Conservation (phyloP, 2,329 filamentous ascomycete genomes). For the Albifimbria verrucaria region DNA sequence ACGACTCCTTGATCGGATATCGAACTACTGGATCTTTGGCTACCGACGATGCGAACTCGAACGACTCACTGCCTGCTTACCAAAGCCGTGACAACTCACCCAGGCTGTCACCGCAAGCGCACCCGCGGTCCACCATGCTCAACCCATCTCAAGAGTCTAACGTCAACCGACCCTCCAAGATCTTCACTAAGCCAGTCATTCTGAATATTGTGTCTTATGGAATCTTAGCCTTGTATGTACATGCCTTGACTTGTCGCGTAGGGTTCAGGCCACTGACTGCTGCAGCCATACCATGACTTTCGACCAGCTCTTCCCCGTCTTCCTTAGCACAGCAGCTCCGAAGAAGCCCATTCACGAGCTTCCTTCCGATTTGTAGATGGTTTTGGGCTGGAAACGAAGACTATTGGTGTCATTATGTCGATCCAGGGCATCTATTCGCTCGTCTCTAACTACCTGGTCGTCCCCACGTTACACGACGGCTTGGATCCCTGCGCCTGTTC, state of each 20-base stretch:
- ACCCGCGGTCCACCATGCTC: background rate
- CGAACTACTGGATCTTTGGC: conserved; percentile 11
- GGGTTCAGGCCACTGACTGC: conserved; percentile 11
- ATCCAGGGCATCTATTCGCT: conserved; percentile 89
- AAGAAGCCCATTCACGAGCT: conserved; percentile 53
- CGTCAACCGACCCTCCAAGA: conserved; percentile 35
- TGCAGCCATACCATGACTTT: conserved; percentile 92
- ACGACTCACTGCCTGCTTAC: conserved; percentile 68
- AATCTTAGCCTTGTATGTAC: conserved; percentile 86
- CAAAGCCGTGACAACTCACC: conserved; percentile 57
- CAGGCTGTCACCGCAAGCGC: conserved; percentile 11
- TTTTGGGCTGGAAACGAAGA: conserved; percentile 77
- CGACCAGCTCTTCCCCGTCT: conserved; percentile 88
- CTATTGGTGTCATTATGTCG: conserved; percentile 84
- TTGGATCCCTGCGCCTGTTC: conserved; percentile 81
- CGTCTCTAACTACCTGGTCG: conserved; percentile 78
- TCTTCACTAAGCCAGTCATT: conserved; percentile 81
- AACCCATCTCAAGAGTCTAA: background rate
- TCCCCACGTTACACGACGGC: conserved; percentile 72
- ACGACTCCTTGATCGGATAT: conserved; percentile 63
- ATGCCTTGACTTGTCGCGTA: conserved; percentile 3
- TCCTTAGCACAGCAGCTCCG: conserved; percentile 68
- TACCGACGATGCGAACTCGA: conserved; percentile 23
- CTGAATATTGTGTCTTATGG: conserved; percentile 88
- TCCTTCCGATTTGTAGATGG: conserved; percentile 86